Conservation (phyloP, 2,329 filamentous ascomycete species). For the Blastomyces percursus region DNA sequence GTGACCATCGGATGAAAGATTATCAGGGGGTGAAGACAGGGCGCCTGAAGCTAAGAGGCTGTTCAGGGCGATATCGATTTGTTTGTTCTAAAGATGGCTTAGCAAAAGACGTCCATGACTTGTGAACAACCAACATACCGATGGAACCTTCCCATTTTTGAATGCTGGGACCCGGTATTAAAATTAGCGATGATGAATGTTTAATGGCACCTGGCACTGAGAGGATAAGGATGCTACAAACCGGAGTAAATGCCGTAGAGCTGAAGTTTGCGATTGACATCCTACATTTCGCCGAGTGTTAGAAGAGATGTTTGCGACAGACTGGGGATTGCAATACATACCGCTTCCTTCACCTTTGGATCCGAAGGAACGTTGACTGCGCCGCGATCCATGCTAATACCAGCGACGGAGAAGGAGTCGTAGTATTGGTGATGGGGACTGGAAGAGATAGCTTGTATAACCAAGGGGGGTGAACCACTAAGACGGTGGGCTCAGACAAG, state of each 20-base stretch:
- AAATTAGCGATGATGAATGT: constrained; percentile 9
- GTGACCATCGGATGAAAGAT: constrained; percentile 73
- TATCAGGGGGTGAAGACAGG: constrained; percentile 58
- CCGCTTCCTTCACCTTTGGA: constrained; percentile 63
- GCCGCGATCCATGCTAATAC: constrained; percentile 22
- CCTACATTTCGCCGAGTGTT: constrained; percentile 22
- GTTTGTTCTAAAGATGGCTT: constrained; percentile 58
- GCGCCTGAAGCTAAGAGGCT: constrained; percentile 65
- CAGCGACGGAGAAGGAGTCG: background rate
- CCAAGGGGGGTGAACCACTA: background rate
- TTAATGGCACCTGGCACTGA: constrained; percentile 11
- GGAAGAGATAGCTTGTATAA: background rate
- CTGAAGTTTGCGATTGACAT: constrained; percentile 90
- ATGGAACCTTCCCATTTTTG: constrained; percentile 78
- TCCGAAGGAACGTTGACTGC: constrained; percentile 64
- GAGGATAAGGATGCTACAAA: constrained; percentile 25
- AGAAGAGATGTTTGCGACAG: background rate
- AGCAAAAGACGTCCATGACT: background rate
- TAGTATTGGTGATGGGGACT: background rate
- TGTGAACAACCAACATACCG: constrained; percentile 45
- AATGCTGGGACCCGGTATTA: constrained; percentile 51
- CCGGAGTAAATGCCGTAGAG: constrained; percentile 76
- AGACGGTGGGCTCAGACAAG: background rate
- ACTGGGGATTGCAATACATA: constrained; percentile 15
- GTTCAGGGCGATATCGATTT: constrained; percentile 91